These are phyloP conservation scores for Xylariaceae sp. DNA, from an alignment of 2,329 filamentous ascomycete genomes.

Conservation along the genomic window DNA sequence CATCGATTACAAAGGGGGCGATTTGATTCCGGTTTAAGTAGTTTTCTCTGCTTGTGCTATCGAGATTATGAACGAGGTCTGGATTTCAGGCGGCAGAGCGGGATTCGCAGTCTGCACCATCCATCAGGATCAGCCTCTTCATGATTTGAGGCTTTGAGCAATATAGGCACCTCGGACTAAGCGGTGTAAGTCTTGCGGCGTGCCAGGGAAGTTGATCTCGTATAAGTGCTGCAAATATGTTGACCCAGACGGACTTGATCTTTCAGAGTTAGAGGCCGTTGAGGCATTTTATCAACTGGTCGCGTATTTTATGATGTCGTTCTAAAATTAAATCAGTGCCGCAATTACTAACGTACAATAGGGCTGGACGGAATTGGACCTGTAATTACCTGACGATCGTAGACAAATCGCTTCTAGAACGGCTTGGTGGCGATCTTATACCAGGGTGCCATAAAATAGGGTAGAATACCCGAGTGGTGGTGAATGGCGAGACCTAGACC, in stretches of 20 bases:
- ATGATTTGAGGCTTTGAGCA: conserved; percentile 15
- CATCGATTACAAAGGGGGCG: background rate
- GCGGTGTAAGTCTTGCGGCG: background rate
- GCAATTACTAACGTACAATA: background rate
- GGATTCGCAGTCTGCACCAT: background rate
- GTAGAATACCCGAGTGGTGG: background rate
- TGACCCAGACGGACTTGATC: background rate
- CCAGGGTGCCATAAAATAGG: background rate
- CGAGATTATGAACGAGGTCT: background rate
- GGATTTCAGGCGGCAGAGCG: background rate
- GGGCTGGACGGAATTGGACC: background rate
- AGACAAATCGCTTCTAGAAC: background rate
- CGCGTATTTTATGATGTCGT: conserved; percentile 24
- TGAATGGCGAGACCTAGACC: background rate
- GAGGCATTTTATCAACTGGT: conserved; percentile 5
- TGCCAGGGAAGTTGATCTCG: background rate
- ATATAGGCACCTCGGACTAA: background rate
- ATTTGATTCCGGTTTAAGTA: conserved; percentile 17
- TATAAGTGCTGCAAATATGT: conserved; percentile 16
- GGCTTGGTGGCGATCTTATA: too few relatives aligned
- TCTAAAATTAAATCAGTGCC: conserved; percentile 6
- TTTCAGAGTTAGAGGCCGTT: conserved; percentile 3
- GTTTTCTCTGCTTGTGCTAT: background rate
- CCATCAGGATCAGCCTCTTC: conserved; percentile 3
- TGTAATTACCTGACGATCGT: conserved; percentile 3